phyloP scores from a whole-genome alignment of 2,329 filamentous ascomycete genomes.

The Trichoderma guizhouense region DNA sequence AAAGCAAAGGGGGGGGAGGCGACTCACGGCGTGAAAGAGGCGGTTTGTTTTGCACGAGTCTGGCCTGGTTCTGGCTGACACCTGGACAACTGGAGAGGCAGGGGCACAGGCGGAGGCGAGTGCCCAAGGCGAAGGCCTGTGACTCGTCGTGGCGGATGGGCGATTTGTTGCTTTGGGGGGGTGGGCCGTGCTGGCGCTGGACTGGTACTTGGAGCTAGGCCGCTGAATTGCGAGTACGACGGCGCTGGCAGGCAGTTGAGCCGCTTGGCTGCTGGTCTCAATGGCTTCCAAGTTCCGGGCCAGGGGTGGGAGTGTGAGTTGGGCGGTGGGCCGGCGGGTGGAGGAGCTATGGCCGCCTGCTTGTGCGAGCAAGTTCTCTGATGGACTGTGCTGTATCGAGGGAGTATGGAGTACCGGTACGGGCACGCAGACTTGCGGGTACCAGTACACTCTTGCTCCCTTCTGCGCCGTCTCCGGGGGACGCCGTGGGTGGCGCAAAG shows the following conservation, averaged over 20 bases:
- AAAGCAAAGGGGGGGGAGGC: constrained; percentile 17
- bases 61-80: constrained; percentile 14
- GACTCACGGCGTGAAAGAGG: constrained; percentile 25
- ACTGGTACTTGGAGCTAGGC: neutral
- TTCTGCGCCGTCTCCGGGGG: neutral
- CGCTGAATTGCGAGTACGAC: neutral
- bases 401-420: neutral
- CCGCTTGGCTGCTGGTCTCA: neutral
- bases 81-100: constrained; percentile 1
- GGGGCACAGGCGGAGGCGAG: constrained; percentile 16
- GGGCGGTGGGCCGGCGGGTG: neutral
- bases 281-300: neutral
- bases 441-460: neutral
- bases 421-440: neutral
- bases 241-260: neutral
- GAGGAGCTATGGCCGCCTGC: neutral
- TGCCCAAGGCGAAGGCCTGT: constrained; percentile 7
- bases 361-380: neutral
- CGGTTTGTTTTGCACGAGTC: constrained; percentile 29
- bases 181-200: neutral
- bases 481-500: neutral
- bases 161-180: neutral
- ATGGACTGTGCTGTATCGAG: neutral
- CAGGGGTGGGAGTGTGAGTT: neutral
- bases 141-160: constrained; percentile 4